Conservation (phyloP, 1,284 basidiomycete genomes). For the Sparassis latifolia region DNA sequence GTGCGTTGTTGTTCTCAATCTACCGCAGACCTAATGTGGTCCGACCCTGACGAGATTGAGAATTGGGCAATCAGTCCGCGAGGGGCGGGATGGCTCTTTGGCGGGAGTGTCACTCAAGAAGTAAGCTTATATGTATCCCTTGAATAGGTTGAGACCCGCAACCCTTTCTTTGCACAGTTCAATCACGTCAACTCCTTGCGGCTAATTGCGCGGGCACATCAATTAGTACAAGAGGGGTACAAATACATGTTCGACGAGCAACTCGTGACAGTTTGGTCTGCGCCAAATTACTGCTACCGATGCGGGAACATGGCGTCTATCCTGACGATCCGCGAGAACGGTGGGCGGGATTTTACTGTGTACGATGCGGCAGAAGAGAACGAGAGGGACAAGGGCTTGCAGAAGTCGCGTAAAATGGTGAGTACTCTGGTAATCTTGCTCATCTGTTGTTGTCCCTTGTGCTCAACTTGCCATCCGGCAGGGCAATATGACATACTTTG, state of each 20-base stretch:
- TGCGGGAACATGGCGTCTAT: conserved; percentile 80
- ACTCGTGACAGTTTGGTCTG: conserved; percentile 97
- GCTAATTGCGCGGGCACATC: conserved; percentile 90
- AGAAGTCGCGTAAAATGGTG: conserved; percentile 54
- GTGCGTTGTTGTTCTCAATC: conserved; percentile 1
- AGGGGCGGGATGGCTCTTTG: conserved; percentile 96
- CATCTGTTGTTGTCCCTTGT: not conserved
- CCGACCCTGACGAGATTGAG: conserved; percentile 92
- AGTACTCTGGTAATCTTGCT: conserved; percentile 20
- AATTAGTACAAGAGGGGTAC: conserved; percentile 95
- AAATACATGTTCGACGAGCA: conserved; percentile 96
- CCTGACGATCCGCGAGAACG: conserved; percentile 61
- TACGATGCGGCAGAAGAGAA: conserved; percentile 85
- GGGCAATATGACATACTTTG: conserved; percentile 60
- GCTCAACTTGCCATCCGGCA: conserved; percentile 13
- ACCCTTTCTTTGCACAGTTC: conserved; percentile 49
- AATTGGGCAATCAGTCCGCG: conserved; percentile 94
- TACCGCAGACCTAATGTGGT: conserved; percentile 88
- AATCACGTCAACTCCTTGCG: conserved; percentile 83
- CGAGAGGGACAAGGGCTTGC: conserved; percentile 68
- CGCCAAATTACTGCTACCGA: conserved; percentile 93
- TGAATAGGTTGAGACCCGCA: not conserved
- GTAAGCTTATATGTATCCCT: conserved; percentile 29
- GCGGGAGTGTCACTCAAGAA: conserved; percentile 80
- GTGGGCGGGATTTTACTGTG: conserved; percentile 65